phyloP scores from a whole-genome alignment of 768 basidiomycete species.

The Sporobolomyces phaffii region DNA sequence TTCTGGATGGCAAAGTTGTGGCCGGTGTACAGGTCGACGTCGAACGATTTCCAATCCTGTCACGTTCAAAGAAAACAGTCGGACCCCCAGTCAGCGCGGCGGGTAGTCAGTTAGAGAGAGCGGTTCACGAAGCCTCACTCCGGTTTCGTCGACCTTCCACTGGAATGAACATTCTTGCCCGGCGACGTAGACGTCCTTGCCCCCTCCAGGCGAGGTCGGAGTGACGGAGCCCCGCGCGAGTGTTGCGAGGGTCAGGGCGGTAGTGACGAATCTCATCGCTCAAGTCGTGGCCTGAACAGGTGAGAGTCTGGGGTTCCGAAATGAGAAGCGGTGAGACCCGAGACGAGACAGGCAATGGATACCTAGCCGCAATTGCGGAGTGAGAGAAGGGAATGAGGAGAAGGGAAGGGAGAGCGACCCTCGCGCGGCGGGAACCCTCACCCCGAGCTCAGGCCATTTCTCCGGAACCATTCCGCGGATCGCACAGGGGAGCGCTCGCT shows the following conservation, averaged over 20 bases:
- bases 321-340: too few relatives aligned
- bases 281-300: not conserved
- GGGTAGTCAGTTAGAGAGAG: not conserved
- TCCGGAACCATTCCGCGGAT: too few relatives aligned
- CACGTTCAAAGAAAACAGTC: not conserved
- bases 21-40: conserved; percentile 31
- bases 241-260: not conserved
- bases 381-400: too few relatives aligned
- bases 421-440: too few relatives aligned
- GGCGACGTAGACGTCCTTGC: not conserved
- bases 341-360: too few relatives aligned
- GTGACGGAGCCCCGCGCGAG: not conserved
- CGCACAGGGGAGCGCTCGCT: too few relatives aligned
- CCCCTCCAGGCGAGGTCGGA: not conserved
- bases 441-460: too few relatives aligned
- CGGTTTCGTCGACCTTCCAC: not conserved
- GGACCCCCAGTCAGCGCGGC: not conserved
- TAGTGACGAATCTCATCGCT: not conserved
- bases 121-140: not conserved
- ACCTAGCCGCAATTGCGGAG: too few relatives aligned
- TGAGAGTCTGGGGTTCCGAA: too few relatives aligned
- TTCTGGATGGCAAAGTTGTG: conserved; percentile 22
- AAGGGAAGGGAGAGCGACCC: not conserved
- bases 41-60: conserved; percentile 14
- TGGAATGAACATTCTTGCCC: conserved; percentile 4